phyloP scores from a whole-genome alignment of 2,329 filamentous ascomycete species.

The Furcasterigmium furcatum region DNA sequence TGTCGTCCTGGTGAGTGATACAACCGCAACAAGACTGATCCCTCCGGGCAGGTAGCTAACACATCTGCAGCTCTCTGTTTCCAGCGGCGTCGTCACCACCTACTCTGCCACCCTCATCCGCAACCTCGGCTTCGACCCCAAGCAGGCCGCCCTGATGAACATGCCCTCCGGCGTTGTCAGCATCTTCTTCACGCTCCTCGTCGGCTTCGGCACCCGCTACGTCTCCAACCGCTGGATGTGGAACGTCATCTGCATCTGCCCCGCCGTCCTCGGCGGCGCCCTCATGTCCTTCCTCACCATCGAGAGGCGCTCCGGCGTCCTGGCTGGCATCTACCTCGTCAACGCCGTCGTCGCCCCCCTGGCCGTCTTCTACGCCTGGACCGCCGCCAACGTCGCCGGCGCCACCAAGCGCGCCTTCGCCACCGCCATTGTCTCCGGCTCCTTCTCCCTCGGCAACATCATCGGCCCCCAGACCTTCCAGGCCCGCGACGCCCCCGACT shows the following conservation, averaged over 20 bases:
- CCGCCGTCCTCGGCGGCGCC: slow-evolving; percentile 44
- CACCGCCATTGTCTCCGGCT: slow-evolving; percentile 43
- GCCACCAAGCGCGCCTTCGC: slow-evolving; percentile 50
- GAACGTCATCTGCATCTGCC: slow-evolving; percentile 44
- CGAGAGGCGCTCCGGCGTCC: slow-evolving; percentile 39
- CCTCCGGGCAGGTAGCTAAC: too few relatives aligned
- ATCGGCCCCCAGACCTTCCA: slow-evolving; percentile 57
- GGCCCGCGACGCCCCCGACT: slow-evolving; percentile 46
- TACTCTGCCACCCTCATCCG: slow-evolving; percentile 52
- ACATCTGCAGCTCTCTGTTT: slow-evolving; percentile 47
- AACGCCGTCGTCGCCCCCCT: slow-evolving; percentile 45
- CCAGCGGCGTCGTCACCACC: slow-evolving; percentile 49
- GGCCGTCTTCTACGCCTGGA: slow-evolving; percentile 44
- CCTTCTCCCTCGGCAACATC: slow-evolving; percentile 52
- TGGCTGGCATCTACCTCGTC: slow-evolving; percentile 48
- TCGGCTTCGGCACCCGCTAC: slow-evolving; percentile 43
- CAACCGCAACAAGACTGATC: background rate
- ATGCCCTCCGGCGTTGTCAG: slow-evolving; percentile 50
- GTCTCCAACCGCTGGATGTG: slow-evolving; percentile 47
- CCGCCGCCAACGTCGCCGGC: slow-evolving; percentile 47
- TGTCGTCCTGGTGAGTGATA: slow-evolving; percentile 40
- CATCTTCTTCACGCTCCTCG: slow-evolving; percentile 47
- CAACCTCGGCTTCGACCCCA: slow-evolving; percentile 40
- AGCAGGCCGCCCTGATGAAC: slow-evolving; percentile 47
- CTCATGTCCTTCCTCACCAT: slow-evolving; percentile 50